Evolutionary conservation across 805 yeast species (phyloP).

Genomic region (Metschnikowia rubicola): DNA sequence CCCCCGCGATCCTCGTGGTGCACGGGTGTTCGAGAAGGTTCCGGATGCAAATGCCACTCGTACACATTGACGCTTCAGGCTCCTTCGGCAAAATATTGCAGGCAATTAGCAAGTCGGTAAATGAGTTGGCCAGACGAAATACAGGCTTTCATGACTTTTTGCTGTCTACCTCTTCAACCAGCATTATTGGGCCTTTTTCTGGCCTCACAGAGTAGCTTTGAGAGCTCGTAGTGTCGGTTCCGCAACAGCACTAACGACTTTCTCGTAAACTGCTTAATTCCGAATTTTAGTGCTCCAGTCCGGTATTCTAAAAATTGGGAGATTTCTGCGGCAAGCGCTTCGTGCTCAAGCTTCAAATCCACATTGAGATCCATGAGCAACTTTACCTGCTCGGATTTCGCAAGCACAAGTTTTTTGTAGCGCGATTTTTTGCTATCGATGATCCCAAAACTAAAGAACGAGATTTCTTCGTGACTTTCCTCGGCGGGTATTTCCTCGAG

Average conservation of each 20-base stretch:
- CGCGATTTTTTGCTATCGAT: conserved; percentile 52
- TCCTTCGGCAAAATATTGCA: too few species aligned
- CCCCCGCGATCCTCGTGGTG: conserved; percentile 4
- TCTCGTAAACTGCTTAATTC: conserved; percentile 30
- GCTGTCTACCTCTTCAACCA: too few species aligned
- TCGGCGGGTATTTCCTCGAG: conserved; percentile 8
- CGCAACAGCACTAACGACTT: conserved; percentile 9
- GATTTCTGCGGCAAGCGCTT: conserved; percentile 58
- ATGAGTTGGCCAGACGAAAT: too few species aligned
- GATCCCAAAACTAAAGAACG: conserved; percentile 38
- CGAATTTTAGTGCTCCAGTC: conserved; percentile 35
- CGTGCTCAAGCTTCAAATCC: conserved; percentile 55
- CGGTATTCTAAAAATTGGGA: conserved; percentile 56
- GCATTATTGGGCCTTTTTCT: not conserved
- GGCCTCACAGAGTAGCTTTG: conserved; percentile 1
- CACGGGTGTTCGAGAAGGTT: conserved; percentile 20
- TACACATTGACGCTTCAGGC: not conserved
- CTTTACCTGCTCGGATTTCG: conserved; percentile 39
- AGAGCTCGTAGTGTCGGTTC: conserved; percentile 13
- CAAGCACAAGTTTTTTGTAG: conserved; percentile 41
- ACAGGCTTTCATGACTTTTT: too few species aligned
- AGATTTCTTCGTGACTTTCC: conserved; percentile 11
- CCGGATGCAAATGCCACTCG: conserved; percentile 4
- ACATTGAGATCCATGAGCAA: conserved; percentile 41
- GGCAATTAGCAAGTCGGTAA: too few species aligned